Evolutionary conservation across 768 basidiomycete genomes (phyloP), one percentile per base, ranked within the genome.

Genomic region (Xerocomus spinulosus): DNA sequence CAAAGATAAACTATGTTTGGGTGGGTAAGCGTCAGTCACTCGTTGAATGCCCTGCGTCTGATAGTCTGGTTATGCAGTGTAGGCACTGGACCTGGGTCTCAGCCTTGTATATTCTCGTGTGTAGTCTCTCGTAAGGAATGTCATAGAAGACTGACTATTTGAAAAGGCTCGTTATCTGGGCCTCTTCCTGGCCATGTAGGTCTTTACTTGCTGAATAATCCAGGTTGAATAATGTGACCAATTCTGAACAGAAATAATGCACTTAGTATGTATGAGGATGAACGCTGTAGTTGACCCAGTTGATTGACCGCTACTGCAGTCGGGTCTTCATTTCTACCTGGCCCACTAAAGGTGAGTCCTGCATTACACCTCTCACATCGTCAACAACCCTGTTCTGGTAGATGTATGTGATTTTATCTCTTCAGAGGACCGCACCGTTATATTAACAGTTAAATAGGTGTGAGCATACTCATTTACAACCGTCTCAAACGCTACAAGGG

Each of bases 71-170:
- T 20, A 14, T 13, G 17, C 9, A 52, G 51, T 2, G 7, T 15
- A 36, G n/a, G 33, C 33, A 21, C 9, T 52, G 51, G 51, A 30
- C 48, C 1, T 40, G 21, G 26, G 26, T 52, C 8, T 50, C 51
- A 0, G 28, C 32, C 9, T 9, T 52, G 3, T 52, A 39, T 13
- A 3, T 52, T 14, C 10, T 51, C 4, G 51, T 51, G 1, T 1
- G 48, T 44, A 21, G 2, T 8, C 9, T 5, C 10, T 13, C 15
- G 12, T 5, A 25, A 13, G 14, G 21, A 18, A 10, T 28, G 15
- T 28, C 8, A 6, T 25, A 23, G 4, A 13, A 18, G 23, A 2
- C 23, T 36, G 25, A 35, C 15, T 34, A 15, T 20, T 18, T 21
- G 13, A 12, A 26, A 20, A 45, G 34, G 17, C 24, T 21, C 44